Base-by-base conservation (phyloP, 2,329 filamentous ascomycete genomes). In the Colletotrichum sp. region DNA sequence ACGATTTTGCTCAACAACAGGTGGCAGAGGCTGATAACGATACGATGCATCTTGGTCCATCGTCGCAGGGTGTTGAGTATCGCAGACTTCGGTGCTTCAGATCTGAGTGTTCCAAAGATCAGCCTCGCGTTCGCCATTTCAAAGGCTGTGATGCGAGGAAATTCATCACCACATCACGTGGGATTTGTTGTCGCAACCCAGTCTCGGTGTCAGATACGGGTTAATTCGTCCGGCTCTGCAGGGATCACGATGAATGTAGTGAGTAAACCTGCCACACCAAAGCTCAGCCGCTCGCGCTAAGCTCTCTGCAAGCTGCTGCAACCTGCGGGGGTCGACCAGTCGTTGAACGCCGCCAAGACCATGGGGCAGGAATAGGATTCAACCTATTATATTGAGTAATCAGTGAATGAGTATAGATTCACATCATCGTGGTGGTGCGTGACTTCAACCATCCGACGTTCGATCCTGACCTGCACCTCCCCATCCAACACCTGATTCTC, bases 11-110 rank as follows among this genome's bases (percentile, higher is more conserved):
- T 71, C 72, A 24, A 26, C 26, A n/a, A 68, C 36, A 4, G 75
- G 68, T 8, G 77, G 77, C 8, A 78, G 67, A 22, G 72, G 44
- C 30, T 77, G 68, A 24, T 77, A 78, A 16, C 22, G 73, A 36
- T 74, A 74, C 16, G 69, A 30, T 15, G 12, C 30, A 2, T 64
- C 26, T 63, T 63, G 73, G 22, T 63, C 39, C 70, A 75, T 68
- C 22, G 3, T 34, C 18, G 8, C 12, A 13, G 13, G 36, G 15
- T 22, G 3, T 36, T 22, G 4, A n/a, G 48, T 24, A 28, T 18
- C 15, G 48, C 16, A 9, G n/a, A 10, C 63, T 28, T 30, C 5
- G 12, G 28, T 9, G 18, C 15, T 30, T 28, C n/a, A 32, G 32
- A 13, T 10, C 30, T 59, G 63, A 65, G 18, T 44, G 24, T 30